A percentile compares a stretch with the other conserved stretches of the same genome.
phyloP scores from a whole-genome alignment of 768 basidiomycete genomes.

The Boletus huronensis region DNA sequence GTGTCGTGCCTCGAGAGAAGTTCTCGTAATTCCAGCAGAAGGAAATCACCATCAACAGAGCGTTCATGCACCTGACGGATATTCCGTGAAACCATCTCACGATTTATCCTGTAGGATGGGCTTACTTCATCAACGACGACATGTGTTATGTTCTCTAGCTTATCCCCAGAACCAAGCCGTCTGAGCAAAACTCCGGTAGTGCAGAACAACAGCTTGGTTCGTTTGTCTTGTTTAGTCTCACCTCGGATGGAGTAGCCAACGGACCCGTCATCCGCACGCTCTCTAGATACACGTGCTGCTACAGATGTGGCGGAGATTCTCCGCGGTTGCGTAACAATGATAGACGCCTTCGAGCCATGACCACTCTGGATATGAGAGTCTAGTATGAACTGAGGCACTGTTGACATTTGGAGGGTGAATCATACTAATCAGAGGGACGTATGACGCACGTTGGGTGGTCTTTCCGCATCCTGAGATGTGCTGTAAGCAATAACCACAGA shows the following conservation, averaged over 20 bases:
- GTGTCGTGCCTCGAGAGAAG: conserved; percentile 58
- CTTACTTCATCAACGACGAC: conserved; percentile 87
- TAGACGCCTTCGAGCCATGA: conserved; percentile 62
- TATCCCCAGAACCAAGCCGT: conserved; percentile 71
- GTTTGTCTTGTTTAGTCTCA: conserved; percentile 62
- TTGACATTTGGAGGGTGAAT: not conserved
- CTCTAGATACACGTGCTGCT: conserved; percentile 80
- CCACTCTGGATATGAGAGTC: conserved; percentile 69
- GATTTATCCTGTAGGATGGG: not conserved
- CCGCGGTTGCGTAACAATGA: conserved; percentile 87
- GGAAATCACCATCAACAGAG: conserved; percentile 85
- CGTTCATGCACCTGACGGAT: conserved; percentile 77
- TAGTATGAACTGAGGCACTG: conserved; percentile 87
- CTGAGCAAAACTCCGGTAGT: conserved; percentile 92
- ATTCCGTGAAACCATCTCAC: not conserved
- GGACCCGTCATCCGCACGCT: conserved; percentile 70
- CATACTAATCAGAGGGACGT: not conserved
- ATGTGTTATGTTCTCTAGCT: conserved; percentile 69
- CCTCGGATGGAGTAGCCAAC: conserved; percentile 91
- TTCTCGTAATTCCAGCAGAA: conserved; percentile 80
- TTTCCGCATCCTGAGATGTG: conserved; percentile 71
- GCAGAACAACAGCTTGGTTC: conserved; percentile 81
- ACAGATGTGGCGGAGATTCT: conserved; percentile 88
- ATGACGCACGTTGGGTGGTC: conserved; percentile 70
- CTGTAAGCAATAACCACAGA: not conserved